Base-by-base conservation (phyloP, 352 stramenopile genomes). In the Thalassiosira livingstoniorum region DNA sequence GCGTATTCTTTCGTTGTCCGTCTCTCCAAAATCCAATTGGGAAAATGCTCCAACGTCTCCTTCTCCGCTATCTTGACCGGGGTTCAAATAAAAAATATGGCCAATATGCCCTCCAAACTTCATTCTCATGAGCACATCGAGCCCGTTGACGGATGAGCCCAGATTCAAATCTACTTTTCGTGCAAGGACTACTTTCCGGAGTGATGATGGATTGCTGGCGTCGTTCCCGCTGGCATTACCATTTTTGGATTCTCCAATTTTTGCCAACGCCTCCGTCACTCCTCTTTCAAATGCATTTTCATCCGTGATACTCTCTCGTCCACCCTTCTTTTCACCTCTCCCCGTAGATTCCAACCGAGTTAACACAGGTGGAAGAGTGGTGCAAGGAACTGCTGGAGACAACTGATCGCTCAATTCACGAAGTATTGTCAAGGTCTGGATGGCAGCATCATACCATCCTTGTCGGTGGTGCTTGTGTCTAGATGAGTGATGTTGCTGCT, bases 151-250 rank as follows among this genome's bases (percentile, higher is more conserved):
- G 13, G 70, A 71, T 0, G 77, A 58, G 15, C 74, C 81, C 66
- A 94, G 83, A 10, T 80, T 83, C 37, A 95, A 79, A 61, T 89
- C 82, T 18, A 90, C 83, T 68, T 85, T 83, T 73, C 89, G 62
- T 42, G 87, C 89, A 29, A 95, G 65, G 0, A 95, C 91, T 1
- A 95, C 89, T 79, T 95, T 95, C 69, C 90, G 58, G 0, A 94
- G 45, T 27, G 18, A 47, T 47, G 39, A 47, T 18, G 39, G 15
- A 18, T 47, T 47, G 7, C 7, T 47, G 39, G 39, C 15, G 15
- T 47, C 39, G n/a, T n/a, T n/a, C n/a, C n/a, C n/a, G n/a, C n/a
- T n/a, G n/a, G n/a, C n/a, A n/a, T n/a, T n/a, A n/a, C n/a, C n/a
- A n/a, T n/a, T n/a, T n/a, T n/a, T n/a, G n/a, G n/a, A n/a, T n/a